phyloP scores from a whole-genome alignment of 2,329 filamentous ascomycete genomes.

The Chlorencoelia australis region DNA sequence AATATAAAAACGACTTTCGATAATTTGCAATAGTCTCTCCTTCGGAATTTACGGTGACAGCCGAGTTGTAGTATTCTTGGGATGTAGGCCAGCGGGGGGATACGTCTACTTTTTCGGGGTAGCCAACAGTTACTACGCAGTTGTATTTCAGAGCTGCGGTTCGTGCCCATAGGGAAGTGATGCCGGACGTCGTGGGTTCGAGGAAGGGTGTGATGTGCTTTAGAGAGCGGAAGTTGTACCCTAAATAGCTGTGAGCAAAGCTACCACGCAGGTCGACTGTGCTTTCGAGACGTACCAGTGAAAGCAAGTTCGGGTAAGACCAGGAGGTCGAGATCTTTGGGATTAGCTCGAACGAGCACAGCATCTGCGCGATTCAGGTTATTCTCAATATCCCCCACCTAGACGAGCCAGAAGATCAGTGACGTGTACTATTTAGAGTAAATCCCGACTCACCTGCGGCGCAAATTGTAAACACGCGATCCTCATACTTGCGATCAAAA shows the following conservation, averaged over 20 bases:
- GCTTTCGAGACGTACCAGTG: slow-evolving; percentile 39
- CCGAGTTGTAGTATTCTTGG: slow-evolving; percentile 45
- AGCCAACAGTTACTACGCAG: slow-evolving; percentile 61
- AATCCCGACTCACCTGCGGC: slow-evolving; percentile 41
- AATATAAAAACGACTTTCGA: slow-evolving; percentile 48
- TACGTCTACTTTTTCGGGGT: slow-evolving; percentile 58
- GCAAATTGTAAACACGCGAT: slow-evolving; percentile 64
- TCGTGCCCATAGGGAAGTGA: slow-evolving; percentile 62
- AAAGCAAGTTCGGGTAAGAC: slow-evolving; percentile 72
- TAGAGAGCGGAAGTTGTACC: slow-evolving; percentile 69
- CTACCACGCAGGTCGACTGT: background rate
- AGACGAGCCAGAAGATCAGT: slow-evolving; percentile 10
- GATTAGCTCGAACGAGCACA: slow-evolving; percentile 44
- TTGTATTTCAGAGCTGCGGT: slow-evolving; percentile 54
- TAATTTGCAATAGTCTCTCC: slow-evolving; percentile 54
- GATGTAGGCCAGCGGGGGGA: slow-evolving; percentile 36
- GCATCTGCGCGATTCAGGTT: slow-evolving; percentile 61
- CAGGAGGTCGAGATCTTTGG: slow-evolving; percentile 54
- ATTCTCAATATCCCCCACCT: slow-evolving; percentile 58
- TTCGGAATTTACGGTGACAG: slow-evolving; percentile 44
- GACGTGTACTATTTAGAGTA: background rate
- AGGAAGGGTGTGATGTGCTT: slow-evolving; percentile 58
- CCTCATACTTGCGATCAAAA: slow-evolving; percentile 44
- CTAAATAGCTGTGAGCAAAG: slow-evolving; percentile 6
- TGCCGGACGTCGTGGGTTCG: slow-evolving; percentile 55